Base-by-base conservation (phyloP, 495 filamentous ascomycete genomes). In the Penicillium coffeae region DNA sequence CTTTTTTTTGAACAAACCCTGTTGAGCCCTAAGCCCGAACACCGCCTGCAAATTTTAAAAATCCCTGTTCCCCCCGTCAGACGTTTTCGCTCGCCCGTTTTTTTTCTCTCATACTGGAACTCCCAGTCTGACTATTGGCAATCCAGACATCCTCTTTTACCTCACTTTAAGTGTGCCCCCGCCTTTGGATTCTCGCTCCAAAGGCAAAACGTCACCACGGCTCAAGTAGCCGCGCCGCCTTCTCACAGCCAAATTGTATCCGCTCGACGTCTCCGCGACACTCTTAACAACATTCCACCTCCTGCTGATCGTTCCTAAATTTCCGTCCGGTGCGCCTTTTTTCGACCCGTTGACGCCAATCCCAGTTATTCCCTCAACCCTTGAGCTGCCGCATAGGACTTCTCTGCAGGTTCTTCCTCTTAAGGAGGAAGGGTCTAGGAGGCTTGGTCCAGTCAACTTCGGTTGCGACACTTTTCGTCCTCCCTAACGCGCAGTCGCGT, bases 301-400 rank as follows among this genome's bases (percentile, higher is more conserved):
- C 81, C 89, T 87, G 68, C 81, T 87, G 72, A 77, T 73, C 69
- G 67, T 43, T 55, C 71, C 54, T 80, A 77, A 54, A 68, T 51
- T 75, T 59, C 76, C 82, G 67, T 68, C 66, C 51, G 69, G 74
- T 73, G 69, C 74, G 72, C 73, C 68, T 69, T 75, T 75, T 66
- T 64, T 70, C 50, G 60, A 59, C 64, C 58, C 56, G 52, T 64
- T 73, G 75, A 75, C 80, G 75, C 75, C 73, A 63, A 69, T 74
- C 74, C 67, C 66, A 60, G 57, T 73, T 73, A 63, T 56, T 62
- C 72, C 76, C 70, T 73, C 77, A 73, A 70, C 66, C 66, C 68
- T 78, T 81, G 87, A 92, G 87, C 90, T 94, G 90, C 90, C 90
- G 90, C 90, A 96, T 96, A 96, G 88, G 86, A 90, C 82, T 84